Base-by-base conservation (phyloP, 495 filamentous ascomycete species). In the Tricharina praecox region DNA sequence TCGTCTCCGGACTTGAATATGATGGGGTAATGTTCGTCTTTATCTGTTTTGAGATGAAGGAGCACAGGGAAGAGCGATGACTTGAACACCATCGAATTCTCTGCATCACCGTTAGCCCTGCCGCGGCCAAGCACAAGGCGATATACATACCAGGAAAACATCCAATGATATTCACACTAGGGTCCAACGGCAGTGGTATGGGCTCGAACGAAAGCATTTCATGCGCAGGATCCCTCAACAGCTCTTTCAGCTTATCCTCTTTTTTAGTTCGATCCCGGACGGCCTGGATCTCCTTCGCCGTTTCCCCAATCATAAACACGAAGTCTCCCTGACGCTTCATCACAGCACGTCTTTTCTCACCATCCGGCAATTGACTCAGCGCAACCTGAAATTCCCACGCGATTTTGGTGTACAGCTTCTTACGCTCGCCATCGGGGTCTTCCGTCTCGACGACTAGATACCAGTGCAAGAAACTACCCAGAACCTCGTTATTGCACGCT, bases 1-100 rank as follows among this genome's bases (percentile, higher is more conserved):
- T 99, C 90, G 58, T 99, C 90, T 33, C 90, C 90, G 2, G 85
- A 86, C 64, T 99, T 99, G 73, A 96, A 96, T 37, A 95, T 77
- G 43, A 99, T 78, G 15, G 85, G 80, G 62, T 96, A 96, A 50
- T 79, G 80, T 32, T 69, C 68, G 3, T 81, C 81, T 3, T 76
- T 72, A 1, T 72, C 68, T 0, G 85, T 93, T 60, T 81, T 85
- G 66, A 96, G 93, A 25, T 81, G 81, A n/a, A 96, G 73, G 51
- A 83, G 81, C 21, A 99, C 76, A 0, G 90, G 90, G 34, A 81
- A 83, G 5, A 99, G 67, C 4, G 83, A 85, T 1, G 88, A 95
- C 61, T 96, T 99, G 65, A 99, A 94, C 35, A 99, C 87, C 46
- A 78, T 78, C 20, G 82, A 78, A 45, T 94, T 82, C 15, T 93